Conservation (phyloP, 805 yeast species). For the Suhomyces emberorum region DNA sequence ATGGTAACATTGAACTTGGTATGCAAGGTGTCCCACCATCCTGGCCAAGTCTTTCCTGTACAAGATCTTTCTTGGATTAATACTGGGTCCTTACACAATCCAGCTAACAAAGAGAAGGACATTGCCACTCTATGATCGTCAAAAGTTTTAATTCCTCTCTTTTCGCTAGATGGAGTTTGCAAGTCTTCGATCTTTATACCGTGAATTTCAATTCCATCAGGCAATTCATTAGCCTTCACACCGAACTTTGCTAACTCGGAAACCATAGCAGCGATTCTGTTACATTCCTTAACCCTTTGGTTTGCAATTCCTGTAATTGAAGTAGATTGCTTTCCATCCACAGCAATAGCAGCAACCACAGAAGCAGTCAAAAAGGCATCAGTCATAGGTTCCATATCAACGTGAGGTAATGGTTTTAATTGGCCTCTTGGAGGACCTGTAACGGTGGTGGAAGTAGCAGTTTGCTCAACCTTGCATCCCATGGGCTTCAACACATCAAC, state of each 20-base stretch:
- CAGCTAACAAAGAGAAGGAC: slow-evolving; percentile 89
- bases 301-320: slow-evolving; percentile 94
- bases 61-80: slow-evolving; percentile 82
- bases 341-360: slow-evolving; percentile 93
- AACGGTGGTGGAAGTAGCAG: slow-evolving; percentile 85
- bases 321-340: slow-evolving; percentile 48
- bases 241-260: slow-evolving; percentile 87
- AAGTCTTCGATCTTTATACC: slow-evolving; percentile 58
- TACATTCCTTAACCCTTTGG: slow-evolving; percentile 97
- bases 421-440: slow-evolving; percentile 76
- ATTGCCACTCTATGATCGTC: slow-evolving; percentile 98
- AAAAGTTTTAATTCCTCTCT: slow-evolving; percentile 67
- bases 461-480: slow-evolving; percentile 90
- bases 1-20: slow-evolving; percentile 60
- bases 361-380: slow-evolving; percentile 97
- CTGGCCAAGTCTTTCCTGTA: slow-evolving; percentile 99
- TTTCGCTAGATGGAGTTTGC: slow-evolving; percentile 47
- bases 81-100: slow-evolving; percentile 61
- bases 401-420: slow-evolving; percentile 64
- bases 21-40: slow-evolving; percentile 97
- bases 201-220: slow-evolving; percentile 86
- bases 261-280: slow-evolving; percentile 93
- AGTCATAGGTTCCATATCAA: slow-evolving; percentile 99
- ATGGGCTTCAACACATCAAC: slow-evolving; percentile 87
- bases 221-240: slow-evolving; percentile 76